Evolutionary conservation across 768 basidiomycete genomes (phyloP).

Genomic region (Suillus variegatus): DNA sequence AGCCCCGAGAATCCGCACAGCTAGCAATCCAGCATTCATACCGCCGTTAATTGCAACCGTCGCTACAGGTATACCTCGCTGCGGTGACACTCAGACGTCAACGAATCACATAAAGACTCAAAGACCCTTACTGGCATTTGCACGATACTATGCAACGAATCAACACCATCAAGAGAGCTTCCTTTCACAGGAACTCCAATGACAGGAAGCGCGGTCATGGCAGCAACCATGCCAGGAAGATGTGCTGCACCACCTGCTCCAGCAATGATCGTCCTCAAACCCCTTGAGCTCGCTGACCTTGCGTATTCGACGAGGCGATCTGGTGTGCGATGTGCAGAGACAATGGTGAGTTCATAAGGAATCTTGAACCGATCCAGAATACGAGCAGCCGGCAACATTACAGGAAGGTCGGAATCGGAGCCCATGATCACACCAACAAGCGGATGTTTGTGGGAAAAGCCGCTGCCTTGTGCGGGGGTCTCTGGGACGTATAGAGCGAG

Average conservation of each 20-base stretch:
- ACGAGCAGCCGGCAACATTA: slow-evolving; percentile 85
- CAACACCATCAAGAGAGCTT: slow-evolving; percentile 90
- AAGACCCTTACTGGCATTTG: slow-evolving; percentile 90
- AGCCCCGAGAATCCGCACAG: slow-evolving; percentile 84
- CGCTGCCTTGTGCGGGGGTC: slow-evolving; percentile 43
- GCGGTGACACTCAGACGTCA: slow-evolving; percentile 3
- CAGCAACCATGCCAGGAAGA: slow-evolving; percentile 97
- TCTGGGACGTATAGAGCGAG: slow-evolving; percentile 53
- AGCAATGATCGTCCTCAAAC: slow-evolving; percentile 79
- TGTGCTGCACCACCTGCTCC: slow-evolving; percentile 99
- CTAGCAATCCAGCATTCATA: slow-evolving; percentile 90
- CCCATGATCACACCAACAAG: slow-evolving; percentile 97
- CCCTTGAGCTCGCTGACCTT: slow-evolving; percentile 64
- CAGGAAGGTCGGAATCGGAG: slow-evolving; percentile 95
- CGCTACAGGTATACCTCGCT: slow-evolving; percentile 97
- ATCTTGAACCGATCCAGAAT: slow-evolving; percentile 81
- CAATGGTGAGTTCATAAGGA: slow-evolving; percentile 93
- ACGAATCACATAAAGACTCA: background rate
- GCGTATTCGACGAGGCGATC: slow-evolving; percentile 84
- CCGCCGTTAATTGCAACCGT: slow-evolving; percentile 97
- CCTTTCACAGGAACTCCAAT: slow-evolving; percentile 98
- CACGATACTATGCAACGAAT: slow-evolving; percentile 96
- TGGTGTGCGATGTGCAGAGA: slow-evolving; percentile 95
- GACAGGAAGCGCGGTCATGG: slow-evolving; percentile 89
- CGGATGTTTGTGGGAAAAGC: slow-evolving; percentile 66